Conservation (phyloP, 2,329 filamentous ascomycete genomes). For the Aspergillus quadricinctus region DNA sequence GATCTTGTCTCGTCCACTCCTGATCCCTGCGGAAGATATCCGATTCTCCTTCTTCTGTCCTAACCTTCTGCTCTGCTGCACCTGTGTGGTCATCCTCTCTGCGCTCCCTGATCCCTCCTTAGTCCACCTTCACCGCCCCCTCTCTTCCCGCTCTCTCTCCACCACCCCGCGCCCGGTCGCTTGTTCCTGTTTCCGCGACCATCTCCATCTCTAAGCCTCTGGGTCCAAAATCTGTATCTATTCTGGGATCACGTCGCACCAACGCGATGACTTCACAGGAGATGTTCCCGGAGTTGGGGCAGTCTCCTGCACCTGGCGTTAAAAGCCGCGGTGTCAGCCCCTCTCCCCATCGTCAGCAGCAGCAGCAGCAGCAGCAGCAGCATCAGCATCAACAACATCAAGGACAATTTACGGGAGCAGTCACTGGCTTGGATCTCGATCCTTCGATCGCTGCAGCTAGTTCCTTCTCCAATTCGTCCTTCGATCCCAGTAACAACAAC, state of each 20-base stretch:
- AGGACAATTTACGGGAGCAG: slow-evolving; percentile 31
- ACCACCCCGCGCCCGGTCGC: neutral
- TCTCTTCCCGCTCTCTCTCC: slow-evolving; percentile 7
- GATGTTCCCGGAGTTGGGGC: slow-evolving; percentile 30
- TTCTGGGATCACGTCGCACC: slow-evolving; percentile 13
- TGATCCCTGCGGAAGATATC: slow-evolving; percentile 14
- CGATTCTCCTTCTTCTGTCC: slow-evolving; percentile 2
- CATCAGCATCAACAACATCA: neutral
- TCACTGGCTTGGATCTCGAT: slow-evolving; percentile 32
- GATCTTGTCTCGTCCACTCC: neutral
- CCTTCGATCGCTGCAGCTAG: slow-evolving; percentile 30
- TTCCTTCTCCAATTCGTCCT: slow-evolving; percentile 31
- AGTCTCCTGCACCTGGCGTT: slow-evolving; percentile 33
- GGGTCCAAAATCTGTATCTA: slow-evolving; percentile 13
- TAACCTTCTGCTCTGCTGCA: slow-evolving; percentile 1
- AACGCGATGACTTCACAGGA: slow-evolving; percentile 31
- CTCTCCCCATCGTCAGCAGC: slow-evolving; percentile 37
- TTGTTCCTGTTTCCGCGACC: neutral
- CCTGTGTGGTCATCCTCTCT: neutral
- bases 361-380: neutral
- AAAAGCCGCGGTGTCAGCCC: slow-evolving; percentile 41
- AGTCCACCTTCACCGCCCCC: slow-evolving; percentile 4
- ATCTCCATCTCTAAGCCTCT: slow-evolving; percentile 4
- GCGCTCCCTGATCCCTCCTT: neutral
- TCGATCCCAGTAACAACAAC: slow-evolving; percentile 24